Base-by-base conservation (phyloP, 352 stramenopile genomes). In the Phytophthora agathidicida region DNA sequence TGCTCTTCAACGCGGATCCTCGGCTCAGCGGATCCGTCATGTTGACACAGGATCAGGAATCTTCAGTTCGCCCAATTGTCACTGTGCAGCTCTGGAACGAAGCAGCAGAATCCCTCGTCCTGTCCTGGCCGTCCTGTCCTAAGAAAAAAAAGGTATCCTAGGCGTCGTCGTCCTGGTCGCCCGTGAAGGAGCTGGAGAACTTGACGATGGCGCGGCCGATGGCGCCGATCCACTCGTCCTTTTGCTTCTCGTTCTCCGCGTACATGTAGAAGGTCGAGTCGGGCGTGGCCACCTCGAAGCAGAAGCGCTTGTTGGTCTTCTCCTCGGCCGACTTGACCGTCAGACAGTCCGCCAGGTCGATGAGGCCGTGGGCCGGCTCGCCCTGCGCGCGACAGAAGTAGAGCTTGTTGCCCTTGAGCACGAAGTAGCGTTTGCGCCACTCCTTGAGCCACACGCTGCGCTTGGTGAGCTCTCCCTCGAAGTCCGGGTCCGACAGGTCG, bases 151-250 rank as follows among this genome's bases (percentile, higher is more conserved):
- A n/a, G n/a, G n/a, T 57, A 36, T 48, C 35, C 30, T 59, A 24
- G 63, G 45, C 22, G 38, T 93, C 80, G 60, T 92, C 84, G 57
- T 89, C 83, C 59, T 94, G 86, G 57, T 97, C 91, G 69, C 93
- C 86, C 38, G 92, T 96, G 77, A 98, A 99, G 7, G 96, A 99
- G 63, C 84, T 97, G 7, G 93, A 98, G 77, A 96, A 98, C 64
- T 98, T 96, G 60, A 99, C 97, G 77, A 99, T 99, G 20, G 96
- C 91, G 55, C 96, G 94, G 37, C 97, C 97, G 39, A 99, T 98
- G 39, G 93, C 93, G 30, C 96, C 97, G 60, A 97, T 97, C 89
- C 89, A 97, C 60, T 96, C 87, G 73, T 97, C 86, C 75, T 96
- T 97, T 36, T 94, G 86, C 75, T 95, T 87, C 61, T 97, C 89